Percentiles rank a stretch among this genome's conserved stretches.
These are phyloP conservation scores for Claviceps digitariae DNA, from an alignment of 2,329 filamentous ascomycete genomes.

Conservation along the genomic window DNA sequence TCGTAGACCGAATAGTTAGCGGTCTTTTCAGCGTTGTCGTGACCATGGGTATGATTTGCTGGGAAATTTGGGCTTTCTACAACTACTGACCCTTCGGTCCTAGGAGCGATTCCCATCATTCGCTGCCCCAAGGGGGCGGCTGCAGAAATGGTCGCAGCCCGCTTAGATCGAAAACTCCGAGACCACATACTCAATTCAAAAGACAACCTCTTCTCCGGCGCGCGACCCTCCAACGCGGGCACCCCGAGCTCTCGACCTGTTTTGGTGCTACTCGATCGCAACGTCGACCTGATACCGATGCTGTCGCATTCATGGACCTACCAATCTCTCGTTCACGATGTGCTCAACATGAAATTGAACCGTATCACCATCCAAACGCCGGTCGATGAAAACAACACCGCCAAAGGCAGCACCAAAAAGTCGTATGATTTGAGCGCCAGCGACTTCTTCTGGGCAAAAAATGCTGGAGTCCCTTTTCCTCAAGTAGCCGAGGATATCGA, in stretches of 20 bases:
- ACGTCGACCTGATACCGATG: constrained; percentile 94
- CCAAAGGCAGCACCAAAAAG: constrained; percentile 68
- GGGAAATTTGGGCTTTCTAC: neutral
- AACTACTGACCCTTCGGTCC: neutral
- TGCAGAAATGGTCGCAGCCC: constrained; percentile 86
- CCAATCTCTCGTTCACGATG: constrained; percentile 66
- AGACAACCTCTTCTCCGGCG: constrained; percentile 80
- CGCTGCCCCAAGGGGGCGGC: constrained; percentile 85
- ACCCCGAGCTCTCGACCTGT: constrained; percentile 71
- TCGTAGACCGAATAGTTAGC: constrained; percentile 84
- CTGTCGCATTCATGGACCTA: constrained; percentile 82
- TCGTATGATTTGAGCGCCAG: constrained; percentile 78
- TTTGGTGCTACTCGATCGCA: constrained; percentile 85
- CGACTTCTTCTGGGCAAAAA: constrained; percentile 95
- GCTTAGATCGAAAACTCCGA: constrained; percentile 86
- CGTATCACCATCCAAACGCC: constrained; percentile 85
- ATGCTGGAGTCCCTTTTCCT: constrained; percentile 80
- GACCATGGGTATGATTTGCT: constrained; percentile 64
- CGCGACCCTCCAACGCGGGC: constrained; percentile 43
- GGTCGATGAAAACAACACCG: constrained; percentile 60
- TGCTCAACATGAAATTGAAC: constrained; percentile 54
- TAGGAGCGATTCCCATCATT: constrained; percentile 87
- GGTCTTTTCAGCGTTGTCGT: constrained; percentile 96
- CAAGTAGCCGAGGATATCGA: constrained; percentile 96
- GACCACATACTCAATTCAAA: constrained; percentile 97